Base-by-base conservation (phyloP, 2,329 filamentous ascomycete genomes). In the Leptoxyphium fumago region DNA sequence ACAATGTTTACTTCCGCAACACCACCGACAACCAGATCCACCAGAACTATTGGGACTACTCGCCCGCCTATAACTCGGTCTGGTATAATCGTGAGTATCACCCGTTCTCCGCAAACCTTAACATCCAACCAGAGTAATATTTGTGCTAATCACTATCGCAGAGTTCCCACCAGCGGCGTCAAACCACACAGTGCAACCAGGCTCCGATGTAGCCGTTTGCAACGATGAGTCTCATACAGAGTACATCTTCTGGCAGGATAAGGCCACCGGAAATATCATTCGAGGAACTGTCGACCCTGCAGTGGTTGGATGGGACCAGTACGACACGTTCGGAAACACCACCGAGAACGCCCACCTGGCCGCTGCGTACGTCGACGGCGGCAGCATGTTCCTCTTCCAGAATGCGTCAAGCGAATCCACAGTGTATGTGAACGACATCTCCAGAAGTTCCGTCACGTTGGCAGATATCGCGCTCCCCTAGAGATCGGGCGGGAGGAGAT, bases 361-460 rank as follows among this genome's bases (percentile, higher is more conserved):
- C n/a, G 32, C 46, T 2, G 29, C 43, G n/a, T 48, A 21, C 21
- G 21, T 45, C 10, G 40, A 45, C 21, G 40, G 38, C 38, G 46
- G 46, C 13, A 30, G 39, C n/a, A 28, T 48, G 40, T 29, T 43
- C 26, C 10, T 43, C 21, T 48, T 42, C 40, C 46, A 48, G 41
- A 48, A 48, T 36, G 29, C 18, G 21, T 32, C 43, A 26, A 47
- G 29, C 43, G 43, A 9, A 11, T 42, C 42, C 2, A 42, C 39
- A 18, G 41, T 47, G 14, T 41, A 17, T 36, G n/a, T 44, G 17
- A 30, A 18, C 13, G 39, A 43, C 42, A 40, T 39, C 2, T 41
- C 38, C 29, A 17, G 39, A 30, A 40, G 43, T 38, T 13, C 11
- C 32, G 32, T 36, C 15, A 36, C 32, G 3, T 5, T 36, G 5